phyloP scores from a whole-genome alignment of 164 flowering plant species.

The Magnolia changhungtana region DNA sequence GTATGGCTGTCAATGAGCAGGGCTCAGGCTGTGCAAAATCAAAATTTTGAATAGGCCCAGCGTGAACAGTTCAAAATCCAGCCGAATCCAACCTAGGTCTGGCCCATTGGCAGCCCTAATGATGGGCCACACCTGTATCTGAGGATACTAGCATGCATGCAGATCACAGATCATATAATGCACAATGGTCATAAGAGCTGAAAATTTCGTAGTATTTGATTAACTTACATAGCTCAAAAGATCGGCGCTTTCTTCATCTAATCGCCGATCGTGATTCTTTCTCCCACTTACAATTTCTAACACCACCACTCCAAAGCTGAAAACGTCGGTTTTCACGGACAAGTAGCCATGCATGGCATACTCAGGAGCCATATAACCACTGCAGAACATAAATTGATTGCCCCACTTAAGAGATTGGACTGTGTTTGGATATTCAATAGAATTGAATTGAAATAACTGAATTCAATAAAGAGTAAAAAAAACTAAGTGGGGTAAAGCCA shows the following conservation, averaged over 20 bases:
- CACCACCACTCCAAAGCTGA: slow-evolving; percentile 73
- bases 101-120: no score
- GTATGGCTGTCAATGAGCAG: no score
- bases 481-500: neutral
- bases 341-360: slow-evolving; percentile 76
- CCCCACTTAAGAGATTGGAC: neutral
- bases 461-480: neutral
- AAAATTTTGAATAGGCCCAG: no score
- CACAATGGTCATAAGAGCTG: neutral
- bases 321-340: slow-evolving; percentile 80
- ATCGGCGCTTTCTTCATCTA: slow-evolving; percentile 45
- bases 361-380: slow-evolving; percentile 93
- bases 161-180: neutral
- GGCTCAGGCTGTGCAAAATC: no score
- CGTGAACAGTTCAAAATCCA: no score
- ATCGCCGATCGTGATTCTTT: slow-evolving; percentile 46
- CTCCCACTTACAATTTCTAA: slow-evolving; percentile 82
- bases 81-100: no score
- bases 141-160: neutral
- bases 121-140: neutral
- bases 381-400: slow-evolving; percentile 13
- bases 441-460: neutral
- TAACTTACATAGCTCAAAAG: slow-evolving; percentile 71
- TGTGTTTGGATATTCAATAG: no score
- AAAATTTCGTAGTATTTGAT: neutral